A percentile compares a stretch with the other conserved stretches of the same genome.
These are phyloP conservation scores for Ophiostoma sp. DNA, from an alignment of 2,329 filamentous ascomycete species.

Conservation along the genomic window DNA sequence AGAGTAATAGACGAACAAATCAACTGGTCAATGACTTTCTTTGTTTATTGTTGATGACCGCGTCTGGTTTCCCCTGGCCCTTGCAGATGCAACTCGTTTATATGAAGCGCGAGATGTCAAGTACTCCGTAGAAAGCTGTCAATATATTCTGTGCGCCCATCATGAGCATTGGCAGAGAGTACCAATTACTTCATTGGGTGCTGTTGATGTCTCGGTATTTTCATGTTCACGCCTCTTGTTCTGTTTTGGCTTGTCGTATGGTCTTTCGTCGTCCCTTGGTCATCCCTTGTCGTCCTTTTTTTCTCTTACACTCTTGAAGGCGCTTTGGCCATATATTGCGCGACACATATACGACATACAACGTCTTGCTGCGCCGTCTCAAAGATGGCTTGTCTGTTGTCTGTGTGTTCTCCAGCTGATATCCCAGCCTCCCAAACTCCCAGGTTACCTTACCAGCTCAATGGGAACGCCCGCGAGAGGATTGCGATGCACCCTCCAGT, in stretches of 20 bases:
- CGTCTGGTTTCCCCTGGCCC: background rate
- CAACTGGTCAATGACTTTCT: background rate
- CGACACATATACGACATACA: slow-evolving; percentile 18
- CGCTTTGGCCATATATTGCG: slow-evolving; percentile 26
- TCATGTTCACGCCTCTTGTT: background rate
- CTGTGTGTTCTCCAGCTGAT: background rate
- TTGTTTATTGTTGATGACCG: background rate
- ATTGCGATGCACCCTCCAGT: background rate
- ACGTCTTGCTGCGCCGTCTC: background rate
- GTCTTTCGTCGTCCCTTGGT: background rate
- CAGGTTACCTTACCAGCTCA: background rate
- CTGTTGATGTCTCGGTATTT: background rate
- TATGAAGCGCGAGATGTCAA: background rate
- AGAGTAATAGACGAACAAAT: background rate
- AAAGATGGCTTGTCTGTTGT: background rate
- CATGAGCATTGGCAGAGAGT: background rate
- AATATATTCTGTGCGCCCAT: background rate
- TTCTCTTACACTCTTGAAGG: slow-evolving; percentile 20
- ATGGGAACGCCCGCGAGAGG: background rate
- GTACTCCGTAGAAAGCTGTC: background rate
- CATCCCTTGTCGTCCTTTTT: background rate
- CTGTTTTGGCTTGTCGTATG: background rate
- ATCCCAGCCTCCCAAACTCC: background rate
- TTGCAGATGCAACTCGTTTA: background rate
- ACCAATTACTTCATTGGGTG: background rate